phyloP scores from a whole-genome alignment of 2,329 filamentous ascomycete genomes.

The Colletotrichum sp. region DNA sequence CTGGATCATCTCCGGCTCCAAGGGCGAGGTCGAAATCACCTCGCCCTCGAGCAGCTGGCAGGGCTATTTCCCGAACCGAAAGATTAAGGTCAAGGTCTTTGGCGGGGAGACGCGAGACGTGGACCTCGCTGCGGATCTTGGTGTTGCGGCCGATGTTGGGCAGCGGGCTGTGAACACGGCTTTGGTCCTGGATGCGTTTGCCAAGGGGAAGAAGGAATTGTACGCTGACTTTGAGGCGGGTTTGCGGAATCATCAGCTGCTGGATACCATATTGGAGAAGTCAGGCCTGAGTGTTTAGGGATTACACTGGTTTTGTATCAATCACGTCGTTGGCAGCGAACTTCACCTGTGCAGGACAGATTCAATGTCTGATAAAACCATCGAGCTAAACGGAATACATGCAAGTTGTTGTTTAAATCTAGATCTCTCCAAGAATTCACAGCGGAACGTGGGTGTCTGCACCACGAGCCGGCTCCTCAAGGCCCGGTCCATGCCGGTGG shows the following conservation, averaged over 20 bases:
- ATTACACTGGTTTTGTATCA: not conserved
- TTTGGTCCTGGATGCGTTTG: conserved; percentile 26
- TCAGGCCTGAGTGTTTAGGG: not conserved
- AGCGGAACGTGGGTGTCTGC: fast-evolving
- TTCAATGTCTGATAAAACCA: not conserved
- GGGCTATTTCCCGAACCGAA: not conserved
- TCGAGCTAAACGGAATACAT: not conserved
- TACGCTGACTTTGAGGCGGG: conserved; percentile 26
- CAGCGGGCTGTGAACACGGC: conserved; percentile 23
- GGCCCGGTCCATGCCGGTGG: not conserved
- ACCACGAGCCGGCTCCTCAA: not conserved
- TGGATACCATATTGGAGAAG: conserved; percentile 26
- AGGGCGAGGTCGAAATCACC: conserved; percentile 37
- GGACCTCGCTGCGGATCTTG: conserved; percentile 13
- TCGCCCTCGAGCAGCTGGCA: conserved; percentile 22
- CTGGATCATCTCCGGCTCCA: conserved; percentile 41
- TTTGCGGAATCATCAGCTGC: conserved; percentile 24
- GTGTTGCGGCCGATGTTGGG: conserved; percentile 7
- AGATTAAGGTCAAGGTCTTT: conserved; percentile 22
- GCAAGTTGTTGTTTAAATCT: fast-evolving
- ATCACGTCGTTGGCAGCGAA: not conserved
- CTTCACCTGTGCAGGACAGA: not conserved
- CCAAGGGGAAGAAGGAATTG: conserved; percentile 18
- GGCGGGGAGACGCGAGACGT: conserved; percentile 4
- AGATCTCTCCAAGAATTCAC: not conserved